Evolutionary conservation across 2,329 filamentous ascomycete species (phyloP), one percentile per base, ranked within the genome.

Genomic region (Cercospora berteroae): DNA sequence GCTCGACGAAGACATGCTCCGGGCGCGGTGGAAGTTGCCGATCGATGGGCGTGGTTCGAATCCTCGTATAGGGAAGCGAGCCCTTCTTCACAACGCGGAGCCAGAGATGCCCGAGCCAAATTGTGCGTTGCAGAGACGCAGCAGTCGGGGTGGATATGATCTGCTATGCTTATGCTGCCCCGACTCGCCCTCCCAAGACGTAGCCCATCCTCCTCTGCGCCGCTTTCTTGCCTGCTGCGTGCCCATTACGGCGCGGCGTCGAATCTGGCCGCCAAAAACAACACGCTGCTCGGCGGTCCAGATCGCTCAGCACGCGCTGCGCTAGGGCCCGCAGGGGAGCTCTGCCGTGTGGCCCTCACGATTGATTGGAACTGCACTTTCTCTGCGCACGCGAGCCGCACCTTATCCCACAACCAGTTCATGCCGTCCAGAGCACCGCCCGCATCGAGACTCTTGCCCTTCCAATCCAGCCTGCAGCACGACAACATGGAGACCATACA

Each of bases 401-500:
- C 55, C 55, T 58, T 58, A 36, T 58, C 20, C 12, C 12, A 16
- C 48, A 20, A 55, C 48, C 31, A 58, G 9, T 58, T 3, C 55
- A 23, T 58, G 27, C 23, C 52, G 13, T 31, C 27, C 20, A n/a
- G 27, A 25, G 52, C 27, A 27, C 27, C 52, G 23, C 16, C 52
- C 27, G 52, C 55, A 58, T 31, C 55, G 23, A 55, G 48, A 55
- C 55, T 58, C 55, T 16, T 31, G 25, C 8, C 55, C 20, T 33
- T n/a, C 16, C 23, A 18, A 58, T 58, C 31, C 27, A 16, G 55
- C 55, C n/a, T 33, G 27, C n/a, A 33, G 27, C 27, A 50, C 59
- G 18, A 36, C n/a, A 36, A 60, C 18, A 81, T 94, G 74, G 88
- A 93, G 80, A 88, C 86, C 2, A 80, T 96, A 65, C 76, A 83